These are phyloP conservation scores for Globisporangium ultimum DNA, from an alignment of 352 stramenopile genomes.

Conservation along the genomic window DNA sequence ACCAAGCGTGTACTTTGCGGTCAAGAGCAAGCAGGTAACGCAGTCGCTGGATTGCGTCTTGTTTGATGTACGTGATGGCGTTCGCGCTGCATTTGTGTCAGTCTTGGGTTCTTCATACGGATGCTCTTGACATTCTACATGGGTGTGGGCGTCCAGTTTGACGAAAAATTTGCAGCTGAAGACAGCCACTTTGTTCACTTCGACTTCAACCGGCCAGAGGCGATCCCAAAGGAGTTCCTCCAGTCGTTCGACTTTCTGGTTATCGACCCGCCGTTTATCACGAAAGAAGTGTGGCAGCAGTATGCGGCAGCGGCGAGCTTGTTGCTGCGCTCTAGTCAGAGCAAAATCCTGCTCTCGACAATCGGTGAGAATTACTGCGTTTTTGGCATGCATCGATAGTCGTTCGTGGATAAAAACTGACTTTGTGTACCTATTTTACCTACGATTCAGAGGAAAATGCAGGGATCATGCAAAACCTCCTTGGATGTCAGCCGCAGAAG, in stretches of 20 bases:
- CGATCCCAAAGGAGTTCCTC: conserved; percentile 48
- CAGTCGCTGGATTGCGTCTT: conserved; percentile 54
- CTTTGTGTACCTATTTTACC: neutral
- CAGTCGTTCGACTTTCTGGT: conserved; percentile 90
- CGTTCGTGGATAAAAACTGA: neutral
- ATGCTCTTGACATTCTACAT: neutral
- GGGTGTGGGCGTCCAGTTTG: conserved; percentile 45
- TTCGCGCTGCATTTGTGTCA: conserved; percentile 2
- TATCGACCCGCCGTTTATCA: conserved; percentile 95
- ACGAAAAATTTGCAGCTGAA: conserved; percentile 74
- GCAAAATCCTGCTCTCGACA: conserved; percentile 87
- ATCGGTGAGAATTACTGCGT: conserved; percentile 51
- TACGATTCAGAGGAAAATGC: conserved; percentile 80
- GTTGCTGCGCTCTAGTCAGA: conserved; percentile 50
- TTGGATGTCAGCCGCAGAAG: conserved; percentile 51
- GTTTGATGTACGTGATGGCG: conserved; percentile 79
- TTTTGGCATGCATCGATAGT: neutral
- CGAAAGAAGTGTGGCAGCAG: conserved; percentile 88
- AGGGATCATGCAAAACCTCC: conserved; percentile 77
- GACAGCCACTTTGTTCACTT: conserved; percentile 77
- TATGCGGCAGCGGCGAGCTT: conserved; percentile 74
- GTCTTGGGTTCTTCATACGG: neutral
- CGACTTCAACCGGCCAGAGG: conserved; percentile 86
- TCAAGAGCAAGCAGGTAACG: conserved; percentile 39
- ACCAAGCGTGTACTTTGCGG: conserved; percentile 91